These are phyloP conservation scores for Boeremia exigua DNA, from an alignment of 2,329 filamentous ascomycete species.

Conservation along the genomic window DNA sequence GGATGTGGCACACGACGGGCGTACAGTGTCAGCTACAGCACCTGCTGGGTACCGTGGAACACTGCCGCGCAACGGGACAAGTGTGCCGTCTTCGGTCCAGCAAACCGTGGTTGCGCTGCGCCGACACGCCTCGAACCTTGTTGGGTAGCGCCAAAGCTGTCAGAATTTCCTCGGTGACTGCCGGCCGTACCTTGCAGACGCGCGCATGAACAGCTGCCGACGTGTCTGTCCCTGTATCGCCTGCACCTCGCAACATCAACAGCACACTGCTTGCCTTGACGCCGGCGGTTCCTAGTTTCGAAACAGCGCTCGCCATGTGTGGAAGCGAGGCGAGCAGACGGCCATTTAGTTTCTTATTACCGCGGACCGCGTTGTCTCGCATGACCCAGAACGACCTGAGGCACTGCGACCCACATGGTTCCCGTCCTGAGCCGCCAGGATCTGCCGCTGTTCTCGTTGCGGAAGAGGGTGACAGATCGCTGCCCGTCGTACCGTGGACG, in stretches of 20 bases:
- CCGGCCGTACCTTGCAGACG: constrained; percentile 19
- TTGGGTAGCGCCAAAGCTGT: constrained; percentile 9
- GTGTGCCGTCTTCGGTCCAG: constrained; percentile 8
- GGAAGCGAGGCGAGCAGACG: constrained; percentile 10
- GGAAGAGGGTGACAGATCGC: constrained; percentile 11
- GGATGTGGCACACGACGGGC: background rate
- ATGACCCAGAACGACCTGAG: constrained; percentile 18
- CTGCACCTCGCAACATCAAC: background rate
- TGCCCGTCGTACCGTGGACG: constrained; percentile 1
- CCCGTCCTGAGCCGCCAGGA: constrained; percentile 16
- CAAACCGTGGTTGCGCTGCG: constrained; percentile 10
- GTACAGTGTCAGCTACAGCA: constrained; percentile 6
- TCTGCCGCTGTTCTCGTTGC: constrained; percentile 13
- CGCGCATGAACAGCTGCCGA: constrained; percentile 3
- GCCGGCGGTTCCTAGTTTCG: constrained; percentile 9
- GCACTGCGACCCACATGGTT: constrained; percentile 16
- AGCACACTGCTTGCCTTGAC: background rate
- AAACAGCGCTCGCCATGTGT: constrained; percentile 3
- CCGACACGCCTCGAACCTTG: constrained; percentile 10
- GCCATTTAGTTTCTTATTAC: background rate
- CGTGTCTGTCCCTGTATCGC: constrained; percentile 1
- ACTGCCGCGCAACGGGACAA: background rate
- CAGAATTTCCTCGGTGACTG: constrained; percentile 15
- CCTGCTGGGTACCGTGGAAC: background rate
- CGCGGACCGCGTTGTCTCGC: constrained; percentile 10